Evolutionary conservation across 805 yeast genomes (phyloP).

Genomic region (Starmerella gropengiesseri): DNA sequence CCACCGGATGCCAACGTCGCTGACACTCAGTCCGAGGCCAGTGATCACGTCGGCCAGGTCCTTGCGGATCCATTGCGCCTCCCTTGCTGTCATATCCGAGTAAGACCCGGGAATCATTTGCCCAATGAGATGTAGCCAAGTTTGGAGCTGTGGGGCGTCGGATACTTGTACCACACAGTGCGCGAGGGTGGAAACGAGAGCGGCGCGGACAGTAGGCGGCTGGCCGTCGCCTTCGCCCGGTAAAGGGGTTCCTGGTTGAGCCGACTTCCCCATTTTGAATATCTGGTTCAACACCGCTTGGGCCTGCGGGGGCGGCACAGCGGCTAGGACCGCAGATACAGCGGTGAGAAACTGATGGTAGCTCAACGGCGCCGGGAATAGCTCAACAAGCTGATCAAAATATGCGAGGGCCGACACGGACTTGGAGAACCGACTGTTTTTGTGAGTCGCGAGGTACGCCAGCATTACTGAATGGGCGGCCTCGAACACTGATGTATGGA

Average conservation of each 20-base stretch:
- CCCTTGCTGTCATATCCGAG: slow-evolving; percentile 11
- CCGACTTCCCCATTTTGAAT: slow-evolving; percentile 29
- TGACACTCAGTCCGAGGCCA: slow-evolving; percentile 20
- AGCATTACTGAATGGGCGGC: slow-evolving; percentile 54
- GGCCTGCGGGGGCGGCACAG: slow-evolving; percentile 33
- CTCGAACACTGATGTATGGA: slow-evolving; percentile 34
- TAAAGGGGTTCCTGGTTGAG: slow-evolving; percentile 1
- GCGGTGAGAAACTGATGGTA: slow-evolving; percentile 48
- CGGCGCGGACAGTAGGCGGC: slow-evolving; percentile 37
- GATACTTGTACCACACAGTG: slow-evolving; percentile 41
- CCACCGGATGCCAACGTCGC: slow-evolving; percentile 28
- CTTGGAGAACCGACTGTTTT: slow-evolving; percentile 22
- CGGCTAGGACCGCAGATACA: slow-evolving; percentile 43
- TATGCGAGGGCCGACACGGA: slow-evolving; percentile 32
- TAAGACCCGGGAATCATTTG: slow-evolving; percentile 29
- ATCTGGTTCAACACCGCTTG: slow-evolving; percentile 35
- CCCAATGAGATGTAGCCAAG: slow-evolving; percentile 39
- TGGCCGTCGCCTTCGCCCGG: slow-evolving; percentile 30
- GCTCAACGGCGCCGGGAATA: slow-evolving; percentile 48
- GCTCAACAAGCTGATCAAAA: slow-evolving; percentile 37
- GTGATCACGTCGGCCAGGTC: slow-evolving; percentile 20
- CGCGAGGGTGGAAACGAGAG: slow-evolving; percentile 39
- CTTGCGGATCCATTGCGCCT: slow-evolving; percentile 19
- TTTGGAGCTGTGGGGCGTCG: slow-evolving; percentile 34
- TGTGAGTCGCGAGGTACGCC: slow-evolving; percentile 27